Base-by-base conservation (phyloP, 1,139 yeast species). In the Pichia sp. region DNA sequence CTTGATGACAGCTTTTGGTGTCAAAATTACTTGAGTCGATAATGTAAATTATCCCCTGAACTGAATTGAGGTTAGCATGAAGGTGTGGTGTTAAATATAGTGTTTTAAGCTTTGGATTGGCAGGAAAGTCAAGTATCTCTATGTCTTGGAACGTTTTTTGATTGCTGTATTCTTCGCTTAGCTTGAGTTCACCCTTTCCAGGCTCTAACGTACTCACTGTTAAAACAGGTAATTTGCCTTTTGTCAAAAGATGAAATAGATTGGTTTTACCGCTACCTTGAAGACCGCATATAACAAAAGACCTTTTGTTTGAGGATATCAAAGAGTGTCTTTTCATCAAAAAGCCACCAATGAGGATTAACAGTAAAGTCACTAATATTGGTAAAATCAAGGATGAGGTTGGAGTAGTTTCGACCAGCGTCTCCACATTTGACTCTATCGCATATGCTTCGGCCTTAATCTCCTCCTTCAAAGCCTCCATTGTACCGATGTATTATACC, bases 51-150 rank as follows among this genome's bases (percentile, higher is more conserved):
- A 90, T 73, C 4, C 96, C 97, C 60, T 77, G 73, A 48, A 84
- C 71, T 42, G 75, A 74, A 49, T 71, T 70, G 47, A 79, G 64
- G 31, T 82, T 74, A 15, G 76, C 66, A 50, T 79, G 72, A 49
- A 69, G 57, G 50, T 60, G 66, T 40, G 69, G 76, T 57, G 71
- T 70, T 60, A 81, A 68, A 53, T 77, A 71, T 8, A 70, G 56
- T 51, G 78, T 78, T 57, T 80, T 80, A 61, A 90, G 80, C 67
- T 90, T 90, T 55, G 80, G 73, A 69, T 87, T 93, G 7, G 97
- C 97, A 2, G 98, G 98, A 62, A 84, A 84, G 66, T 92, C 98
- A 51, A 86, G 77, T 48, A 90, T 67, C 61, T 77, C 76, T 69
- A 72, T 77, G 19, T 56, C 56, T 31, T 59, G 65, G 50, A 47